These are phyloP conservation scores for Curvularia sp. DNA, from an alignment of 2,329 filamentous ascomycete genomes.

Conservation along the genomic window DNA sequence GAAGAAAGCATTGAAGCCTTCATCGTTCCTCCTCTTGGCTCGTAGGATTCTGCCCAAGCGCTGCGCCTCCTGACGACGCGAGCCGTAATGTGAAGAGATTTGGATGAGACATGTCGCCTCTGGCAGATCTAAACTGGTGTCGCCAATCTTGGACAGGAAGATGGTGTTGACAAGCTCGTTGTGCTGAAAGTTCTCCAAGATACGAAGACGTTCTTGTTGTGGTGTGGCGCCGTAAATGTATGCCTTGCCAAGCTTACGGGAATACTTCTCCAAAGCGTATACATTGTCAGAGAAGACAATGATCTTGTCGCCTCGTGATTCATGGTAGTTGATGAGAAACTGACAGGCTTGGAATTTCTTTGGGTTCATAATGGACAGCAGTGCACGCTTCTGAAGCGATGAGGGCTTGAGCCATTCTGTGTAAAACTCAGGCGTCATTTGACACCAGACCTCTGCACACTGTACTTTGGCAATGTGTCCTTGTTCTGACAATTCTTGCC, in stretches of 20 bases:
- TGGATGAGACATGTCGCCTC: constrained; percentile 97
- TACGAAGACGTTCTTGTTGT: constrained; percentile 82
- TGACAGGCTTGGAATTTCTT: constrained; percentile 97
- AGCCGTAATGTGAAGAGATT: constrained; percentile 97
- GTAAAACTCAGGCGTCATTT: constrained; percentile 99
- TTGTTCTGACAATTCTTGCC: constrained; percentile 97
- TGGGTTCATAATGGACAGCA: constrained; percentile 97
- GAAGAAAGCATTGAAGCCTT: constrained; percentile 99
- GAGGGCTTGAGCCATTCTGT: constrained; percentile 80
- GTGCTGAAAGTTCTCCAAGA: constrained; percentile 94
- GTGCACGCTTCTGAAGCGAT: constrained; percentile 69
- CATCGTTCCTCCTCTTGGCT: constrained; percentile 94
- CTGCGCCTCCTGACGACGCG: constrained; percentile 94
- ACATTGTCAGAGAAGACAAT: constrained; percentile 99
- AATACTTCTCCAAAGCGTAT: constrained; percentile 87
- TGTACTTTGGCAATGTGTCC: constrained; percentile 97
- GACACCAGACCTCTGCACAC: constrained; percentile 98
- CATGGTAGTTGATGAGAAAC: constrained; percentile 98
- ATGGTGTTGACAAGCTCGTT: constrained; percentile 90
- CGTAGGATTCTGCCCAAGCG: constrained; percentile 90
- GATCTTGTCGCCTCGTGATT: constrained; percentile 92
- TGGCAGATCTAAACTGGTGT: constrained; percentile 95
- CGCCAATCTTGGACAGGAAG: constrained; percentile 96
- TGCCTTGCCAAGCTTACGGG: constrained; percentile 80
- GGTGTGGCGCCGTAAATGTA: constrained; percentile 91